phyloP scores from a whole-genome alignment of 2,329 filamentous ascomycete species.

The Graphilbum fragrans region DNA sequence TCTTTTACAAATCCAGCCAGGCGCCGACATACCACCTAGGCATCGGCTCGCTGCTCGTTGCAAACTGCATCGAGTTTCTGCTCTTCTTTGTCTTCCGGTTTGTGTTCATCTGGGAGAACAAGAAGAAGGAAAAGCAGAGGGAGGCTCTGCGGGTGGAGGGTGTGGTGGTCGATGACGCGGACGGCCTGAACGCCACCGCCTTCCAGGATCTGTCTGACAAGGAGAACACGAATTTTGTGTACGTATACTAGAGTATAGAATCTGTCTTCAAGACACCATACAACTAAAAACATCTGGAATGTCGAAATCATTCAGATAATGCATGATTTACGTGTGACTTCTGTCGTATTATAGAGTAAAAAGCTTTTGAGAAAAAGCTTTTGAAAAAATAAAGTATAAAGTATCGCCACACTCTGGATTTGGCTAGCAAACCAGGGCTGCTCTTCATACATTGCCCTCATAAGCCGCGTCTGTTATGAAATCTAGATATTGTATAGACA shows the following conservation, averaged over 20 bases:
- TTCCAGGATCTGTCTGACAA: constrained; percentile 29
- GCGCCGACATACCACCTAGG: constrained; percentile 25
- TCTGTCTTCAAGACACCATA: too few relatives aligned
- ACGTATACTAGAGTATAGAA: constrained; percentile 28
- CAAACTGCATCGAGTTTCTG: constrained; percentile 23
- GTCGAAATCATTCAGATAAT: too few relatives aligned
- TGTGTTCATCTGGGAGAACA: constrained; percentile 27
- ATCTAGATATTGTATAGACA: too few relatives aligned
- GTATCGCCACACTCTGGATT: too few relatives aligned
- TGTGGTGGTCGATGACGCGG: constrained; percentile 13
- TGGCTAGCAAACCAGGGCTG: too few relatives aligned
- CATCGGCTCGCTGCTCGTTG: constrained; percentile 28
- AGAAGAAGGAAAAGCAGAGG: constrained; percentile 16
- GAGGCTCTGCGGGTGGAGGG: constrained; percentile 5
- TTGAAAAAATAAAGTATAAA: too few relatives aligned
- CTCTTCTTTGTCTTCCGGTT: constrained; percentile 26
- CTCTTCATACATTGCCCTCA: too few relatives aligned
- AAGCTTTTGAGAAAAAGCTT: too few relatives aligned
- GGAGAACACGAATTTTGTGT: constrained; percentile 29
- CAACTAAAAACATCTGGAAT: too few relatives aligned
- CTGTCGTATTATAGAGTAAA: too few relatives aligned
- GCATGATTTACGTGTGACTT: too few relatives aligned
- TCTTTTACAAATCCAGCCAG: constrained; percentile 47
- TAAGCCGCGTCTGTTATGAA: too few relatives aligned
- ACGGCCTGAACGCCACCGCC: constrained; percentile 22